Conservation (phyloP, 306 rosid genomes). For the Vachellia pachyceras region DNA sequence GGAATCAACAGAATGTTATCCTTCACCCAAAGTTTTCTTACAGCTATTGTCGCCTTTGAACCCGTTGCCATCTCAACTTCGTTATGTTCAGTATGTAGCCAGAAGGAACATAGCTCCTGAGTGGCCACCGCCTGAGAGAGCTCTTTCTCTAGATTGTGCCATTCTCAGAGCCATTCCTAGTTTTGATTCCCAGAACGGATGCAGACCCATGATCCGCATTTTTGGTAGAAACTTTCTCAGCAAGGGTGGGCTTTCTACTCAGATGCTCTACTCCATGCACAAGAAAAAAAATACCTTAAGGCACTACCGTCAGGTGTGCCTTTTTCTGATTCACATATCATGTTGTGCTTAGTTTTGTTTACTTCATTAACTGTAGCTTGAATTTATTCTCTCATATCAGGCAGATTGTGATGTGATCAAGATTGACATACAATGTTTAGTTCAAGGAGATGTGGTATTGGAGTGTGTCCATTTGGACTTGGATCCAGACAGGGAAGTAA, state of each 20-base stretch:
- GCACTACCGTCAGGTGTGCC: slow-evolving; percentile 75
- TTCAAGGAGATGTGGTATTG: slow-evolving; percentile 98
- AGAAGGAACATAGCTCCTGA: slow-evolving; percentile 84
- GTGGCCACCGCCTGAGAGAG: slow-evolving; percentile 98
- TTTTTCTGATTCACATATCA: neutral
- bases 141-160: slow-evolving; percentile 87
- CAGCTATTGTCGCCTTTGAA: slow-evolving; percentile 85
- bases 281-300: slow-evolving; percentile 77
- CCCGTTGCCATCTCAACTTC: slow-evolving; percentile 95
- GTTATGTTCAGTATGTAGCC: slow-evolving; percentile 89
- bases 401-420: slow-evolving; percentile 95
- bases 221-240: slow-evolving; percentile 85
- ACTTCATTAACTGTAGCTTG: slow-evolving; percentile 32
- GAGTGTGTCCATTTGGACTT: slow-evolving; percentile 94
- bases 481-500: slow-evolving; percentile 92
- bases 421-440: slow-evolving; percentile 93
- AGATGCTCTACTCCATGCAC: slow-evolving; percentile 85
- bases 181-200: slow-evolving; percentile 84
- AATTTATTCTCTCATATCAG: slow-evolving; percentile 58
- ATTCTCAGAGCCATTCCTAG: slow-evolving; percentile 86
- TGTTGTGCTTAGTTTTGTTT: slow-evolving; percentile 29
- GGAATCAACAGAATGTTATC: slow-evolving; percentile 71
- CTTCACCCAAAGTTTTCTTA: slow-evolving; percentile 87
- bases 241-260: slow-evolving; percentile 88
- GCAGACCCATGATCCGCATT: slow-evolving; percentile 84